Base-by-base conservation (phyloP, 2,329 filamentous ascomycete species). In the Colletotrichum chlorophyti region DNA sequence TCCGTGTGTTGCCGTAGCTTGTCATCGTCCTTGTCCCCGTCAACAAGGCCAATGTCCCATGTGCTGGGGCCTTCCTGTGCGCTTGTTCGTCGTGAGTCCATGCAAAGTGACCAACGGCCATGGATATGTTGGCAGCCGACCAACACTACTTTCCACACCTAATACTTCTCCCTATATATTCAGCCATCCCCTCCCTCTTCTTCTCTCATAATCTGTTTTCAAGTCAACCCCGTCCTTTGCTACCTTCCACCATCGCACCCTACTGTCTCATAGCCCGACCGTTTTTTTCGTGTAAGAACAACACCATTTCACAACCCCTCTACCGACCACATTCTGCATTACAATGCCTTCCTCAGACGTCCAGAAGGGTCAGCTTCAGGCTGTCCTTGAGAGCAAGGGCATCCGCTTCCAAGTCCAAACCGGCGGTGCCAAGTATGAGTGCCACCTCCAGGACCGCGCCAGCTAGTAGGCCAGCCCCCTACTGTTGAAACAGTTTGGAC, bases 361-460 rank as follows among this genome's bases (percentile, higher is more conserved):
- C 26, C 32, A 50, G 15, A 58, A 58, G 46, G 53, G 21, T 6
- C 53, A 46, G 11, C 53, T 60, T 40, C 41, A 37, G 32, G 37
- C 37, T 15, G 53, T 57, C 27, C 43, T 58, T 7, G 52, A 51
- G 21, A 29, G 10, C 31, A 58, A 58, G 38, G 75, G 71, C 58
- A 72, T 82, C 72, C 73, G 73, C 68, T 82, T 82, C 71, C 67
- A 76, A 42, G 75, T 82, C 70, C 75, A 74, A 70, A 71, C 78
- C 35, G 77, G 77, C 59, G 70, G 58, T 42, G 63, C 65, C 60
- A 71, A 69, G 65, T 74, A 72, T 64, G 62, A 69, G 43, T 80
- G 78, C 68, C 74, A 73, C 17, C 66, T 81, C 5, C 73, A 79
- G 60, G 77, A 81, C 68, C 76, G 78, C 53, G 57, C 65, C 61